Percentiles rank a stretch among this genome's conserved stretches.
phyloP scores from a whole-genome alignment of 2,329 filamentous ascomycete genomes.

The Cladosporium sp. region DNA sequence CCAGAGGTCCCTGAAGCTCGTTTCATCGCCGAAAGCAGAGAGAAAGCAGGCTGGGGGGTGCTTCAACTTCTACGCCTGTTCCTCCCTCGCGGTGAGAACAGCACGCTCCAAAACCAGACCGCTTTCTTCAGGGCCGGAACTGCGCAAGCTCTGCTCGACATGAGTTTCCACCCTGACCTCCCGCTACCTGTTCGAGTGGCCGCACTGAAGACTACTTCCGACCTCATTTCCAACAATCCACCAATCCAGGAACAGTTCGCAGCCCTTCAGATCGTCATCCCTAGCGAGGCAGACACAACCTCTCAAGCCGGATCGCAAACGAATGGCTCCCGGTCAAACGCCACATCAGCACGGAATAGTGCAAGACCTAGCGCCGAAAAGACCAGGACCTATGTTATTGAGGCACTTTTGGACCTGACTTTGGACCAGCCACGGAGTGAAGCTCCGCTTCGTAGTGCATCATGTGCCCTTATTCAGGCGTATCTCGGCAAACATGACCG shows the following conservation, averaged over 20 bases:
- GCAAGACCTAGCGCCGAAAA: conserved; percentile 32
- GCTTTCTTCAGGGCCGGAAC: conserved; percentile 81
- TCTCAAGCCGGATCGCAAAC: conserved; percentile 19
- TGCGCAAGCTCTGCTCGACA: conserved; percentile 70
- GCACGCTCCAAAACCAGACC: conserved; percentile 76
- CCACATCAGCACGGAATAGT: conserved; percentile 21
- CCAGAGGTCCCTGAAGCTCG: conserved; percentile 29
- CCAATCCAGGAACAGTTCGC: conserved; percentile 84
- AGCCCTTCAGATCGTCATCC: conserved; percentile 65
- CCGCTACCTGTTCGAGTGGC: conserved; percentile 77
- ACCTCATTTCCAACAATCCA: conserved; percentile 78
- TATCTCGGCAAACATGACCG: conserved; percentile 80
- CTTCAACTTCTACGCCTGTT: conserved; percentile 84
- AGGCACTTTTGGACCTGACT: conserved; percentile 79
- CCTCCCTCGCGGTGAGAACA: conserved; percentile 71
- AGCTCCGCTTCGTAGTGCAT: conserved; percentile 77
- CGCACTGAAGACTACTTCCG: conserved; percentile 79
- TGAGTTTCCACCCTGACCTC: conserved; percentile 71
- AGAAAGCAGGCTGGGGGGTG: conserved; percentile 88
- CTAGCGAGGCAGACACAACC: conserved; percentile 17
- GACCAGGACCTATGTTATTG: conserved; percentile 72
- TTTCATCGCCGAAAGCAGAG: conserved; percentile 54
- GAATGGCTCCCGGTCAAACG: conserved; percentile 24
- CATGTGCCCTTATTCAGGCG: conserved; percentile 85
- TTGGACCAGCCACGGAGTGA: conserved; percentile 62